Evolutionary conservation across 305 asterid genomes (phyloP).

Genomic region (Stenogyne calaminthoides): DNA sequence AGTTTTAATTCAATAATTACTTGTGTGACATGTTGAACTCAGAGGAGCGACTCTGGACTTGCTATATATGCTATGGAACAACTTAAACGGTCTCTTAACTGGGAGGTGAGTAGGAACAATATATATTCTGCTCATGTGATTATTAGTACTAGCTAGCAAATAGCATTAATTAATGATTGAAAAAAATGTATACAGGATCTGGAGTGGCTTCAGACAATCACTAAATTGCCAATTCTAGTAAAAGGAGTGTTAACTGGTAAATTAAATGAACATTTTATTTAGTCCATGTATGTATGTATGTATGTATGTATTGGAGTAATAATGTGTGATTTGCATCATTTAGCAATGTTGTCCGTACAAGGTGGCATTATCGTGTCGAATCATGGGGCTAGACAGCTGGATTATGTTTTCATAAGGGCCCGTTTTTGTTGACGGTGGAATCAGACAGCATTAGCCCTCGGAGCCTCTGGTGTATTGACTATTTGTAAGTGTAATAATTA

Average conservation of each 20-base stretch:
- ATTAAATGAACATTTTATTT: no score
- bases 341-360: conserved; percentile 67
- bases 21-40: conserved; percentile 24
- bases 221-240: conserved; percentile 72
- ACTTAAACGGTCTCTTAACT: conserved; percentile 72
- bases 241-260: conserved; percentile 89
- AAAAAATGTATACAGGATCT: conserved; percentile 52
- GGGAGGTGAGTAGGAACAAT: conserved; percentile 54
- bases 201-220: conserved; percentile 86
- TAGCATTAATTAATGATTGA: neutral
- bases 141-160: conserved; percentile 3
- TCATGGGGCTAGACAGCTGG: conserved; percentile 93
- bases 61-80: conserved; percentile 73
- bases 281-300: no score
- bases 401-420: conserved; percentile 76
- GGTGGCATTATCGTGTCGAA: conserved; percentile 86
- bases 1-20: neutral
- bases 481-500: conserved; percentile 69
- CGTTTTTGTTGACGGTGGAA: conserved; percentile 76
- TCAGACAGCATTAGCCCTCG: conserved; percentile 85
- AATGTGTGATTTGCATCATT: conserved; percentile 2
- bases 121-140: neutral
- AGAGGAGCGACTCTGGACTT: conserved; percentile 83
- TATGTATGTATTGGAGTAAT: neutral
- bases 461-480: conserved; percentile 85